Evolutionary conservation across 768 basidiomycete genomes (phyloP), one percentile per base, ranked within the genome.

Genomic region (Leccinum incarnatum): DNA sequence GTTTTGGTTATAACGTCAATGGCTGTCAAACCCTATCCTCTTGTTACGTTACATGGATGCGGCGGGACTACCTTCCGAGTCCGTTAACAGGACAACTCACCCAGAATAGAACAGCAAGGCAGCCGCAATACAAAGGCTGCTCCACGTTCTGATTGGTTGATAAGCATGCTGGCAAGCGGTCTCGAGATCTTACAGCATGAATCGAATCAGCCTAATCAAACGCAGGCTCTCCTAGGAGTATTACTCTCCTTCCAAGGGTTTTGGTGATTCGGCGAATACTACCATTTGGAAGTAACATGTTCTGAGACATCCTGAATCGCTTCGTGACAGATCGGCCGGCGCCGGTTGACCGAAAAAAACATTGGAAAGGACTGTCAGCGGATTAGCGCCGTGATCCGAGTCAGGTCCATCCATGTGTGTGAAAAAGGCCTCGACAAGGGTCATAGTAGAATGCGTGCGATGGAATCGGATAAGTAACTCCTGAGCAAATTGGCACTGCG

Each of bases 401-500:
- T 14, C 37, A 32, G 32, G 32, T 15, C 34, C 34, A 36, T 36
- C 5, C 34, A 3, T 36, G 34, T 15, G 34, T 36, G 34, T 36
- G 34, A 36, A 36, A 36, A 36, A 7, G 34, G 14, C 34, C 34
- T 36, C 34, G 34, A 36, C 34, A 15, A 36, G 34, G 34, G 34
- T 36, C 34, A 36, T 36, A 15, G 11, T 12, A 32, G 34, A 34
- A 32, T 32, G 30, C 30, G 4, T 10, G 32, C 32, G 32, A 34
- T 5, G 11, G 30, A 32, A 12, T 34, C 32, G 32, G 32, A 34
- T 0, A 34, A 34, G 32, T 32, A 32, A 34, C 2, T 27, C 27
- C 45, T 47, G 50, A 48, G 45, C 15, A 17, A 23, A 45, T 32
- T 61, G 48, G 21, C 21, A 21, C 21, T 50, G 61, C 32, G 60